These are phyloP conservation scores for Lactarius sp. DNA, from an alignment of 768 basidiomycete genomes.

Conservation along the genomic window DNA sequence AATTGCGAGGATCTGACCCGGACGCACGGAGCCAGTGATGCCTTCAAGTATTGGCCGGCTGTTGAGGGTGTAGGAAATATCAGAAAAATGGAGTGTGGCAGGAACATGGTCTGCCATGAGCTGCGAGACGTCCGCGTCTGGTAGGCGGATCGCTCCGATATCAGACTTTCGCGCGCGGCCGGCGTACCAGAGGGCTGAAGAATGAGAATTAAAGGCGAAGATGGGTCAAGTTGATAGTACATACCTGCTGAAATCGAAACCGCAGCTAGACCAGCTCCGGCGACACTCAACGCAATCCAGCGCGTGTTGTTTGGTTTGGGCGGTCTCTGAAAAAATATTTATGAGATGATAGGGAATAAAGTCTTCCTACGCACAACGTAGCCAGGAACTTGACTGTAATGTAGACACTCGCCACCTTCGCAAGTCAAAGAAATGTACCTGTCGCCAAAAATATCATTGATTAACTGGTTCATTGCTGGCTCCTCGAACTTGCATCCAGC, in stretches of 20 bases:
- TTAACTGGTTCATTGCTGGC: conserved; percentile 93
- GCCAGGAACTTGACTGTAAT: conserved; percentile 93
- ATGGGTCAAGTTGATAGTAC: conserved; percentile 13
- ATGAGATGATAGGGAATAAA: neutral
- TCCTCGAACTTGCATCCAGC: conserved; percentile 88
- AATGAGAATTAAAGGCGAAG: neutral
- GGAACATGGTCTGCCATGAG: conserved; percentile 95
- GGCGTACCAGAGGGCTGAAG: conserved; percentile 82
- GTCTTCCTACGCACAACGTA: conserved; percentile 51
- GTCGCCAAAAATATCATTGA: conserved; percentile 92
- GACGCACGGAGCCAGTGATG: conserved; percentile 78
- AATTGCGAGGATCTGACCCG: conserved; percentile 90
- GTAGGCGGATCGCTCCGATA: conserved; percentile 68
- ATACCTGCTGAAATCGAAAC: conserved; percentile 58
- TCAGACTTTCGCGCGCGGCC: conserved; percentile 68
- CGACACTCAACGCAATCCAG: conserved; percentile 83
- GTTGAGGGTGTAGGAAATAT: conserved; percentile 73
- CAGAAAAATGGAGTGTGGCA: conserved; percentile 85
- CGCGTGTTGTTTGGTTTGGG: conserved; percentile 75
- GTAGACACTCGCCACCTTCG: conserved; percentile 87
- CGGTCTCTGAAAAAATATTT: conserved; percentile 47
- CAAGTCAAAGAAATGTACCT: conserved; percentile 83
- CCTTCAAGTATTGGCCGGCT: conserved; percentile 66
- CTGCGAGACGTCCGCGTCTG: conserved; percentile 74
- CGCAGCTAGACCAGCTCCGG: conserved; percentile 71